phyloP scores from a whole-genome alignment of 129 eudicot genomes.

The Helianthus annuus region HanXRQr2.0-SUNRISE NC_035437.2:7289186-7289685 shows the following conservation, averaged over 20 bases:
- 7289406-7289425: slow-evolving; percentile 97
- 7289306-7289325: too few relatives aligned
- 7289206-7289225: too few relatives aligned
- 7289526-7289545: slow-evolving; percentile 83
- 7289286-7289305: too few relatives aligned
- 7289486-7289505: slow-evolving; percentile 82
- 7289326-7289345: too few relatives aligned
- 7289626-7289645: too few relatives aligned
- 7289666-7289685: too few relatives aligned
- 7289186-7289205: too few relatives aligned
- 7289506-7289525: slow-evolving; percentile 90
- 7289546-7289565: slow-evolving; percentile 86
- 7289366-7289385: slow-evolving; percentile 1
- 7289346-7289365: neutral
- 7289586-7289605: neutral
- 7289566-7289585: neutral
- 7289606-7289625: too few relatives aligned
- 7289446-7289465: slow-evolving; percentile 98
- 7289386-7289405: slow-evolving; percentile 26
- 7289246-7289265: too few relatives aligned
- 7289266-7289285: too few relatives aligned
- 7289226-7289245: too few relatives aligned
- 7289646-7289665: too few relatives aligned
- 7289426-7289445: slow-evolving; percentile 94
- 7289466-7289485: slow-evolving; percentile 84